phyloP scores from a whole-genome alignment of 805 yeast species.

The Candida cerambycidarum region DNA sequence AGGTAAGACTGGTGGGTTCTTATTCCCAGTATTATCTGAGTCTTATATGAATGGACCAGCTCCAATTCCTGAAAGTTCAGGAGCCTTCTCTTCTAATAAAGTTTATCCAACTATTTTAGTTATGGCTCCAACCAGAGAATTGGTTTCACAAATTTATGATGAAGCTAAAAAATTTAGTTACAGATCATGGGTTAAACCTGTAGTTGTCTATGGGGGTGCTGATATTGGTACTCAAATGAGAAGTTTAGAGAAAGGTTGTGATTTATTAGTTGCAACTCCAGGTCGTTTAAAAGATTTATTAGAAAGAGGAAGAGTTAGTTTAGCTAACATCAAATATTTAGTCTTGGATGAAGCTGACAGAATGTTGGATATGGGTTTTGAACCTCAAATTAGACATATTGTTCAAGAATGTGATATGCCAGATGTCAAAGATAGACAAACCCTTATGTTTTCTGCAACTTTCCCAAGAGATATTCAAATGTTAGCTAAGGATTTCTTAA shows the following conservation, averaged over 20 bases:
- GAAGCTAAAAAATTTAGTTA: conserved; percentile 94
- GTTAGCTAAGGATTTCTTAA: conserved; percentile 95
- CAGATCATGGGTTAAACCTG: conserved; percentile 97
- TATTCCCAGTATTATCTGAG: conserved; percentile 95
- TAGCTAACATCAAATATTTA: conserved; percentile 85
- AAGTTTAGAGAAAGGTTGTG: conserved; percentile 91
- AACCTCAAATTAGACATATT: conserved; percentile 97
- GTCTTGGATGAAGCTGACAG: conserved; percentile 99
- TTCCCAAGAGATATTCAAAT: conserved; percentile 97
- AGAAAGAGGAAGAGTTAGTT: conserved; percentile 91
- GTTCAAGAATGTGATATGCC: conserved; percentile 99
- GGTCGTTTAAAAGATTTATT: conserved; percentile 96
- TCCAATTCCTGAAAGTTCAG: conserved; percentile 46
- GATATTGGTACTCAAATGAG: conserved; percentile 85
- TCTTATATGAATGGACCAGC: conserved; percentile 88
- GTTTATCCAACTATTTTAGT: conserved; percentile 94
- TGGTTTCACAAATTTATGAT: conserved; percentile 93
- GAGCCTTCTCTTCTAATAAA: conserved; percentile 63
- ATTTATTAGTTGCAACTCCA: conserved; percentile 95
- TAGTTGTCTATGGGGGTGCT: conserved; percentile 98
- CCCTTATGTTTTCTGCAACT: conserved; percentile 98
- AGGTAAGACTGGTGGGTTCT: conserved; percentile 99
- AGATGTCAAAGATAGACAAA: conserved; percentile 83
- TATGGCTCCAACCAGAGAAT: conserved; percentile 98
- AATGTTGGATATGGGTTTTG: conserved; percentile 99